Percentiles rank a stretch among this genome's conserved stretches.
These are phyloP conservation scores for Jackrogersella multiformis DNA, from an alignment of 495 filamentous ascomycete species.

Conservation along the genomic window DNA sequence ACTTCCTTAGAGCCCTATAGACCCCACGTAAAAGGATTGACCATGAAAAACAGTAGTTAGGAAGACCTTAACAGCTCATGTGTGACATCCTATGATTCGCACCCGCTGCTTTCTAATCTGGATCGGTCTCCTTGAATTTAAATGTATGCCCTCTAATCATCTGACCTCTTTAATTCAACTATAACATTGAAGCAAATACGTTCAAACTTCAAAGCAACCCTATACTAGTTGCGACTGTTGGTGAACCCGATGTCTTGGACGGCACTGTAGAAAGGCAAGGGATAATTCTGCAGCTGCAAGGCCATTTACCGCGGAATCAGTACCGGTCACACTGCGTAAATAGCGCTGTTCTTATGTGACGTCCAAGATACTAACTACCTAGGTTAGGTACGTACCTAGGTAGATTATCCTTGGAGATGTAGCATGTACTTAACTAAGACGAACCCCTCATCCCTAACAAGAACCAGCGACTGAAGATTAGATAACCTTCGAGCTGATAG, in stretches of 20 bases:
- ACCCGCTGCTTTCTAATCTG: too few relatives aligned
- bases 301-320: too few relatives aligned
- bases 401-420: neutral
- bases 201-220: neutral
- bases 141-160: too few relatives aligned
- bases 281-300: neutral
- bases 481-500: neutral
- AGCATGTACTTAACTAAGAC: neutral
- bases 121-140: too few relatives aligned
- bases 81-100: neutral
- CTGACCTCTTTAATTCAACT: too few relatives aligned
- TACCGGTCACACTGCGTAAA: neutral
- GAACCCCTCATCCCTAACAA: constrained; percentile 3
- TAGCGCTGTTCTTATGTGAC: neutral
- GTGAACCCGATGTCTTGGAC: neutral
- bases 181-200: too few relatives aligned
- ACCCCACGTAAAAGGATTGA: neutral
- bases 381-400: too few relatives aligned
- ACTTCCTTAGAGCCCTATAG: neutral
- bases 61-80: neutral
- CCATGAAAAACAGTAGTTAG: neutral
- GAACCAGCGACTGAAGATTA: neutral
- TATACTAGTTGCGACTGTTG: neutral
- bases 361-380: too few relatives aligned
- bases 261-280: neutral